phyloP scores from a whole-genome alignment of 495 filamentous ascomycete genomes.

The Trichodelitschia bisporula region DNA sequence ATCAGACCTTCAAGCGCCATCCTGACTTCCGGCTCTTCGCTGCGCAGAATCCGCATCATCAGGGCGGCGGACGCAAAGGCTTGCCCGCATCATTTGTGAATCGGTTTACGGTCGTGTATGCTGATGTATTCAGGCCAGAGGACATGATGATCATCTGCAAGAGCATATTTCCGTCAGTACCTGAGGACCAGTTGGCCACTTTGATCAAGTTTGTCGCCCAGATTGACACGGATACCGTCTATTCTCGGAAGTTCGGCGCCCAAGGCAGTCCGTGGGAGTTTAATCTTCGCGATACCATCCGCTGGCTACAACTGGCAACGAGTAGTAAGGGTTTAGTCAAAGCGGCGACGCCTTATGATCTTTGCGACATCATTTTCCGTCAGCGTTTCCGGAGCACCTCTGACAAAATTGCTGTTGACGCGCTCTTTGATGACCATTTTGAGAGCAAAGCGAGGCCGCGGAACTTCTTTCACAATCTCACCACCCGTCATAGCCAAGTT shows the following conservation, averaged over 20 bases:
- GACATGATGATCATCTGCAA: conserved; percentile 66
- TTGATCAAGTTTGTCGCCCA: conserved; percentile 60
- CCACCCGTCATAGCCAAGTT: conserved; percentile 45
- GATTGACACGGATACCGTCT: conserved; percentile 44
- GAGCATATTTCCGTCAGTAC: conserved; percentile 42
- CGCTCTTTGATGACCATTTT: conserved; percentile 35
- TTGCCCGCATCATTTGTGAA: conserved; percentile 92
- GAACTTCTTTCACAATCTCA: conserved; percentile 38
- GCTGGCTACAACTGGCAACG: conserved; percentile 60
- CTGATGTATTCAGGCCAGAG: conserved; percentile 57
- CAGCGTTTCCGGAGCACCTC: conserved; percentile 56
- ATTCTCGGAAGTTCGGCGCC: conserved; percentile 41
- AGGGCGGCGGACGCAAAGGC: conserved; percentile 88
- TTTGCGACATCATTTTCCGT: conserved; percentile 59
- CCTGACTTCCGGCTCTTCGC: conserved; percentile 81
- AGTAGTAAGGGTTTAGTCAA: conserved; percentile 27
- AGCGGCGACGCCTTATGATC: conserved; percentile 33
- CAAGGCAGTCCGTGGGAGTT: conserved; percentile 90
- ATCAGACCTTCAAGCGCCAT: conserved; percentile 76
- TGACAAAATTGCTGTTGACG: conserved; percentile 37
- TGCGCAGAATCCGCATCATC: conserved; percentile 92
- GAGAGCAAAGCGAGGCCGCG: conserved; percentile 13
- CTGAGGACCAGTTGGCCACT: conserved; percentile 26
- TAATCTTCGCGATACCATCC: conserved; percentile 74
- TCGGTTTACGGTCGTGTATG: conserved; percentile 92